Percentiles rank a stretch among this genome's conserved stretches.
These are phyloP conservation scores for Aspergillus coremiiformis DNA, from an alignment of 495 filamentous ascomycete genomes.

Conservation along the genomic window DNA sequence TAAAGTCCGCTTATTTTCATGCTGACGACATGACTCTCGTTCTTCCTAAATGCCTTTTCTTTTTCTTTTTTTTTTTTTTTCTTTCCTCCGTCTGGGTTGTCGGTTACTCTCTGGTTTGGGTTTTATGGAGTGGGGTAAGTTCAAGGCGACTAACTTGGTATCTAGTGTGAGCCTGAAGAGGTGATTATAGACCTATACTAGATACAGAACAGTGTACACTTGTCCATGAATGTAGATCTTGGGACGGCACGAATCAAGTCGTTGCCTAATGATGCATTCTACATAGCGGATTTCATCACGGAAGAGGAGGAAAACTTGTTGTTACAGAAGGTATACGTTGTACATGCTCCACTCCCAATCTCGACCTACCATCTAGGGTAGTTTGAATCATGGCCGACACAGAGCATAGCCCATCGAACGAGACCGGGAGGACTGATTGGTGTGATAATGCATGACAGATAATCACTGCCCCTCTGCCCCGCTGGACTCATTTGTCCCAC, in stretches of 20 bases:
- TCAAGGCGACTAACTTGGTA: background rate
- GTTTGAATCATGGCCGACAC: background rate
- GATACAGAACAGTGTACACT: background rate
- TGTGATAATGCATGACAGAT: conserved; percentile 24
- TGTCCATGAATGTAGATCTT: conserved; percentile 16
- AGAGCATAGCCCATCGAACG: background rate
- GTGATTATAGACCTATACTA: conserved; percentile 6
- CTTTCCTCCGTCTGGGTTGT: background rate
- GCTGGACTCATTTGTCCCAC: conserved; percentile 78
- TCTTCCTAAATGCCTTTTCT: too few species aligned
- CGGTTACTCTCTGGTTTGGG: background rate
- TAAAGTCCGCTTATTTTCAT: too few species aligned
- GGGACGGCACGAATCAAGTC: conserved; percentile 46
- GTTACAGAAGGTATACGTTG: conserved; percentile 52
- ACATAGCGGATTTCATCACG: conserved; percentile 82
- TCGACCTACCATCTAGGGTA: background rate
- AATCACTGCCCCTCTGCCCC: conserved; percentile 55
- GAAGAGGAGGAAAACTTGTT: conserved; percentile 64
- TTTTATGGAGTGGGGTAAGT: background rate
- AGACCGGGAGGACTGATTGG: background rate
- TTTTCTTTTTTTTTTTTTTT: background rate
- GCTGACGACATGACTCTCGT: conserved; percentile 16
- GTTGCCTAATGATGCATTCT: conserved; percentile 66
- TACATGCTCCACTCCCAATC: conserved; percentile 1
- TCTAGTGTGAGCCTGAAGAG: too few species aligned